phyloP scores from a whole-genome alignment of 306 rosid species.

The Vigna unguiculata region DNA sequence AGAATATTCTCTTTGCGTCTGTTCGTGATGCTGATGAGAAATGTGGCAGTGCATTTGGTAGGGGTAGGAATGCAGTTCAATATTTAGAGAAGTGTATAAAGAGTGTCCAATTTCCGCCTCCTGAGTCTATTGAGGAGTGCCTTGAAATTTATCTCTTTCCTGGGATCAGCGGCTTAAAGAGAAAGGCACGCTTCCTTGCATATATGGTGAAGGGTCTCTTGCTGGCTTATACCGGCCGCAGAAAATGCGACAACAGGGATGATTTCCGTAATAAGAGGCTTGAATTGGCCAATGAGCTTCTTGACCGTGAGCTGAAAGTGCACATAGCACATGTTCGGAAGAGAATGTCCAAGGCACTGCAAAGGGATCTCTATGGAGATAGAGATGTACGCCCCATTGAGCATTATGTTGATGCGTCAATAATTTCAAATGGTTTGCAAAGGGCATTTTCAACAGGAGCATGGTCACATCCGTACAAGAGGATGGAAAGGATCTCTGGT shows the following conservation, averaged over 20 bases:
- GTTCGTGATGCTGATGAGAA: slow-evolving; percentile 71
- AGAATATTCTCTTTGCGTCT: slow-evolving; percentile 77
- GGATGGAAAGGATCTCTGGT: slow-evolving; percentile 89
- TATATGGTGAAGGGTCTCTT: slow-evolving; percentile 94
- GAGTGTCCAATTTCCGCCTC: slow-evolving; percentile 74
- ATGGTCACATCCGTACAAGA: slow-evolving; percentile 92
- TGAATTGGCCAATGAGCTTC: slow-evolving; percentile 87
- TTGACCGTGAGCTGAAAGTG: slow-evolving; percentile 87
- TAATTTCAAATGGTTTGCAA: slow-evolving; percentile 89
- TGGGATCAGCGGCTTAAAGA: slow-evolving; percentile 60
- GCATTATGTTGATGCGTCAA: slow-evolving; percentile 89
- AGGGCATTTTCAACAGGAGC: slow-evolving; percentile 99
- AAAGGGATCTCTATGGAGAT: slow-evolving; percentile 89
- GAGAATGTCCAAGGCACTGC: slow-evolving; percentile 82
- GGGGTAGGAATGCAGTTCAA: slow-evolving; percentile 51
- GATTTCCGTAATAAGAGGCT: slow-evolving; percentile 91
- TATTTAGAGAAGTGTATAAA: slow-evolving; percentile 56
- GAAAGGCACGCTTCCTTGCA: slow-evolving; percentile 82
- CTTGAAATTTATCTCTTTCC: slow-evolving; percentile 66
- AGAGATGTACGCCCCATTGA: slow-evolving; percentile 72
- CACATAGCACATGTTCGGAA: slow-evolving; percentile 85
- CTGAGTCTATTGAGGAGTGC: slow-evolving; percentile 77
- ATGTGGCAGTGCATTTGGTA: slow-evolving; percentile 62
- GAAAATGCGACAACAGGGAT: slow-evolving; percentile 86
- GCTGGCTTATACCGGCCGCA: slow-evolving; percentile 71